These are phyloP conservation scores for Magnusiomyces fungicola DNA, from an alignment of 1,139 yeast genomes.

Conservation along the genomic window DNA sequence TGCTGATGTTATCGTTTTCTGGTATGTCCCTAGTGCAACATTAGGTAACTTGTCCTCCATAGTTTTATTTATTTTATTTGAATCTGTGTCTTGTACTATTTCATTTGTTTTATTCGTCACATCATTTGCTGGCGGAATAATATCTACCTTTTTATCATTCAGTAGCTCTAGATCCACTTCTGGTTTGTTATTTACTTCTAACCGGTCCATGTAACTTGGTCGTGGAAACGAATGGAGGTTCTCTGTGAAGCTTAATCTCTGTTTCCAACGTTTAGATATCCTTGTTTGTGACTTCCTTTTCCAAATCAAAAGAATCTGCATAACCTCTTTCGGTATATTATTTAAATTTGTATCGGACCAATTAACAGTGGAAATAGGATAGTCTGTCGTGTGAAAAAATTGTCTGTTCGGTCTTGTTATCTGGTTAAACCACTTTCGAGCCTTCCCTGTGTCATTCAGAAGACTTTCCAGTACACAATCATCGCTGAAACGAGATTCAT, in stretches of 20 bases:
- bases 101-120: no score
- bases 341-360: neutral
- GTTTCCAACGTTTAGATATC: neutral
- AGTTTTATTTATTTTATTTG: no score
- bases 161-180: no score
- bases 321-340: neutral
- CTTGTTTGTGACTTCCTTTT: neutral
- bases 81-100: no score
- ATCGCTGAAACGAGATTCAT: no score
- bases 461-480: conserved; percentile 1
- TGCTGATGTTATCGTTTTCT: conserved; percentile 16
- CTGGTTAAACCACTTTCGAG: conserved; percentile 4
- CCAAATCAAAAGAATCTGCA: neutral
- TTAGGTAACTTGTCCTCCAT: neutral
- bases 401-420: neutral
- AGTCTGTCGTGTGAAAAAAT: conserved; percentile 1
- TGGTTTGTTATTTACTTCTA: neutral
- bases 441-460: conserved; percentile 1
- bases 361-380: neutral
- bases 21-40: conserved; percentile 19
- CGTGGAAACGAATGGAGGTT: neutral
- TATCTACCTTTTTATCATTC: no score
- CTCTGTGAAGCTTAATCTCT: neutral
- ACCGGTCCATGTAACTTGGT: neutral
- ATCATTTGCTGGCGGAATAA: no score